Evolutionary conservation across 2,329 filamentous ascomycete species (phyloP).

Genomic region (Canariomyces notabilis): DNA sequence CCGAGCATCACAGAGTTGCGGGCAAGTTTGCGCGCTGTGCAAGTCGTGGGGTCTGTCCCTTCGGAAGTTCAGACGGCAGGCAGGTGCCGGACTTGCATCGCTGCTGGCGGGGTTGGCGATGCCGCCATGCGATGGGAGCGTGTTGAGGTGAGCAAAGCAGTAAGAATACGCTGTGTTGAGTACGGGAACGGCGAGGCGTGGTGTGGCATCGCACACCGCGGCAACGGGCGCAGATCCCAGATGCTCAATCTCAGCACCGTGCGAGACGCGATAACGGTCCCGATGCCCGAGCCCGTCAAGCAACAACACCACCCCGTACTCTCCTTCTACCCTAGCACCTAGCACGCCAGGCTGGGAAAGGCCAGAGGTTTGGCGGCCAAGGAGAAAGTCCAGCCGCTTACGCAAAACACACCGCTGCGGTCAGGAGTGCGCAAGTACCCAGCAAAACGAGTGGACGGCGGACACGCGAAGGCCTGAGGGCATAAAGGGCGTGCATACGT

Average conservation of each 20-base stretch:
- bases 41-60: conserved; percentile 8
- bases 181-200: background rate
- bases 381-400: too few species aligned
- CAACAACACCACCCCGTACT: background rate
- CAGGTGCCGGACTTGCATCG: conserved; percentile 13
- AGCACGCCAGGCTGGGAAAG: background rate
- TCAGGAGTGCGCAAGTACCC: background rate
- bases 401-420: background rate
- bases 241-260: background rate
- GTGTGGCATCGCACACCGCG: conserved; percentile 2
- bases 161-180: background rate
- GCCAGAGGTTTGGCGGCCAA: background rate
- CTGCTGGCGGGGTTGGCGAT: conserved; percentile 12
- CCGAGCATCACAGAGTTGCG: conserved; percentile 47
- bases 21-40: background rate
- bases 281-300: background rate
- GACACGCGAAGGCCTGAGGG: conserved; percentile 6
- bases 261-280: background rate
- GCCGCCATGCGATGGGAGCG: conserved; percentile 14
- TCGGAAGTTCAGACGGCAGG: conserved; percentile 18
- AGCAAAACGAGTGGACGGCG: background rate
- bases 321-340: background rate
- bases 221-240: too few species aligned
- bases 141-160: background rate
- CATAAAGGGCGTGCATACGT: background rate